Evolutionary conservation across 192 early-diverging fungal genomes (phyloP).

Genomic region (Phycomyces blakesleeanus): DNA sequence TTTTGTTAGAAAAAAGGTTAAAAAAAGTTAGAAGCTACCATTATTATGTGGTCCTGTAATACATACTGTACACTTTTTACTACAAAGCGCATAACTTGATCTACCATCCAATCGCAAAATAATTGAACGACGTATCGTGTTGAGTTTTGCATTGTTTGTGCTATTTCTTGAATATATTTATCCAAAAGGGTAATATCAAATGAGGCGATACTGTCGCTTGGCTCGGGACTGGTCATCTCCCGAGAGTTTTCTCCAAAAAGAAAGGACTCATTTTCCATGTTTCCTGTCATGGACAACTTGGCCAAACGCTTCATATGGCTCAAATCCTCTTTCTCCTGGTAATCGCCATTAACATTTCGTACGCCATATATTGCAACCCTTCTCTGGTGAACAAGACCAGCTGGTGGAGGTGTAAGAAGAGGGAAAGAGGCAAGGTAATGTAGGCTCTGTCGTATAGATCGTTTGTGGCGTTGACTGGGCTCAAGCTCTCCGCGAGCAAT

Average conservation of each 20-base stretch:
- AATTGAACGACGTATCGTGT: constrained; percentile 45
- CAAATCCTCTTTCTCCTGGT: constrained; percentile 13
- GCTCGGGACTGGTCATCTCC: constrained; percentile 38
- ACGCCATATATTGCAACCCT: constrained; percentile 31
- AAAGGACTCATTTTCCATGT: neutral
- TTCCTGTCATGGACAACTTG: constrained; percentile 15
- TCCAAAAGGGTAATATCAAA: constrained; percentile 32
- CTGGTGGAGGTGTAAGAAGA: constrained; percentile 27
- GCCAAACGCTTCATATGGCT: constrained; percentile 18
- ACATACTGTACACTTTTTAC: constrained; percentile 42
- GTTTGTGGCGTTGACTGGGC: constrained; percentile 25
- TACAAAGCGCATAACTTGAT: constrained; percentile 44
- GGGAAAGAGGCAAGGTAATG: constrained; percentile 47
- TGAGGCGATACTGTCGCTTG: constrained; percentile 31
- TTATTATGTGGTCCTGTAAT: neutral
- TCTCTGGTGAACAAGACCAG: constrained; percentile 47
- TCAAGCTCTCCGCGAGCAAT: constrained; percentile 55
- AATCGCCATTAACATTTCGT: constrained; percentile 3
- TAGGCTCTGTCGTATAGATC: constrained; percentile 39
- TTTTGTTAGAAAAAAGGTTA: neutral
- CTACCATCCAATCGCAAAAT: constrained; percentile 44
- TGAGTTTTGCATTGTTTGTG: constrained; percentile 34
- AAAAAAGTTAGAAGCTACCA: neutral
- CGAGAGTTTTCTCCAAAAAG: constrained; percentile 25
- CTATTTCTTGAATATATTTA: constrained; percentile 28